A percentile compares a stretch with the other conserved stretches of the same genome.
These are phyloP conservation scores for Trichoderma koningiopsis DNA, from an alignment of 2,329 filamentous ascomycete species.

Conservation along the genomic window DNA sequence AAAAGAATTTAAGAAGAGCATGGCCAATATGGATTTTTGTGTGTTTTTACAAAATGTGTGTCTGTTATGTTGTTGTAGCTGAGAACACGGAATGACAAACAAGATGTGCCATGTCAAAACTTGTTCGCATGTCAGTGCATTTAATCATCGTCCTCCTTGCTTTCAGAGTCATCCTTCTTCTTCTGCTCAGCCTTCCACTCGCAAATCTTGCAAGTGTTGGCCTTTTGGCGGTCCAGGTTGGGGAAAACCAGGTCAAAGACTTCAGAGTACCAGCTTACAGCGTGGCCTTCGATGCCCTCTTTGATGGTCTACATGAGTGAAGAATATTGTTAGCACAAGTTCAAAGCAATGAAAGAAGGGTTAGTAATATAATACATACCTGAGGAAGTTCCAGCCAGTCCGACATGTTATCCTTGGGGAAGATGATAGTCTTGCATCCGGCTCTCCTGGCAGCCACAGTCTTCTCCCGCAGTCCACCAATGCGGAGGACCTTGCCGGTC, in stretches of 20 bases:
- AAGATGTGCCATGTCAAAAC: background rate
- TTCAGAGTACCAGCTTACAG: constrained; percentile 91
- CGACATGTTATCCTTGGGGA: constrained; percentile 91
- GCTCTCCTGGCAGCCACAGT: constrained; percentile 92
- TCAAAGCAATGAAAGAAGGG: background rate
- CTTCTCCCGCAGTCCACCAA: constrained; percentile 94
- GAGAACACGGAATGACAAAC: background rate
- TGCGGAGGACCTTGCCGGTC: constrained; percentile 93
- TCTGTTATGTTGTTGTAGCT: background rate
- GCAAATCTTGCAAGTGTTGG: constrained; percentile 71
- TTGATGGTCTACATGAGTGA: constrained; percentile 80
- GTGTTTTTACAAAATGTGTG: constrained; percentile 5
- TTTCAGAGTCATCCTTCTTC: constrained; percentile 41
- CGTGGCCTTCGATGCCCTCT: constrained; percentile 86
- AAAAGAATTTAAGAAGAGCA: background rate
- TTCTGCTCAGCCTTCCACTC: constrained; percentile 52
- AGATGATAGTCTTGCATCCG: constrained; percentile 90
- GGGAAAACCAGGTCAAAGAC: constrained; percentile 92
- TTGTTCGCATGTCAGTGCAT: background rate
- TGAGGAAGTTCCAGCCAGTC: constrained; percentile 97
- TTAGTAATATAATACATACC: constrained; percentile 58
- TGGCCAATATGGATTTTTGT: background rate
- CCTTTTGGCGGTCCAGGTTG: constrained; percentile 70
- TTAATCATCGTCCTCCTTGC: constrained; percentile 42
- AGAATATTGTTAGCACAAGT: constrained; percentile 3